Conservation (phyloP, 2,329 filamentous ascomycete species). For the Endocalyx cinctus region DNA sequence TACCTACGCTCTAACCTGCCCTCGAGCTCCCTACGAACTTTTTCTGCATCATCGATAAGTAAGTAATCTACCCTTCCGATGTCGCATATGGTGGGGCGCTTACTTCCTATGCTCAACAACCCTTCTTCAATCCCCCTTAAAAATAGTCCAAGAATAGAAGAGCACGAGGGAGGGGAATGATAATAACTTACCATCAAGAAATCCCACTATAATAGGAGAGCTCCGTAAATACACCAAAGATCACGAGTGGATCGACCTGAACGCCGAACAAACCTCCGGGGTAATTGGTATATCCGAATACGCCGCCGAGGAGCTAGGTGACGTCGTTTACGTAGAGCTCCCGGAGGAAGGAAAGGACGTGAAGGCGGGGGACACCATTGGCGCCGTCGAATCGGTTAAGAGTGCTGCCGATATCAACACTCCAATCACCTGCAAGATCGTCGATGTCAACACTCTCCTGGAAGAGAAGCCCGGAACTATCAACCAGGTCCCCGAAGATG, state of each 20-base stretch:
- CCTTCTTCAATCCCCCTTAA: conserved; percentile 1
- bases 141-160: too few relatives aligned
- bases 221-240: conserved; percentile 90
- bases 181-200: background rate
- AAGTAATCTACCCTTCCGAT: conserved; percentile 32
- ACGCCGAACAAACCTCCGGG: conserved; percentile 76
- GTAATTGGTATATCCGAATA: conserved; percentile 83
- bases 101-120: conserved; percentile 6
- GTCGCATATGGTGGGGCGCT: conserved; percentile 33
- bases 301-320: conserved; percentile 86
- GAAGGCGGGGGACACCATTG: conserved; percentile 74
- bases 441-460: conserved; percentile 67
- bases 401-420: conserved; percentile 96
- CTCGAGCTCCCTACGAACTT: conserved; percentile 36
- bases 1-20: conserved; percentile 30
- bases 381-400: conserved; percentile 97
- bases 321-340: conserved; percentile 96
- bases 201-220: conserved; percentile 38
- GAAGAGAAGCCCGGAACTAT: conserved; percentile 83
- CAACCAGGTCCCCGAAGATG: conserved; percentile 84
- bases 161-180: too few relatives aligned
- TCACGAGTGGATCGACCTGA: conserved; percentile 96
- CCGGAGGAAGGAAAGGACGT: conserved; percentile 68
- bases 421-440: conserved; percentile 73
- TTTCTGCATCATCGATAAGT: conserved; percentile 43